Base-by-base conservation (phyloP, 768 basidiomycete species). In the Calvatia gigantea region DNA sequence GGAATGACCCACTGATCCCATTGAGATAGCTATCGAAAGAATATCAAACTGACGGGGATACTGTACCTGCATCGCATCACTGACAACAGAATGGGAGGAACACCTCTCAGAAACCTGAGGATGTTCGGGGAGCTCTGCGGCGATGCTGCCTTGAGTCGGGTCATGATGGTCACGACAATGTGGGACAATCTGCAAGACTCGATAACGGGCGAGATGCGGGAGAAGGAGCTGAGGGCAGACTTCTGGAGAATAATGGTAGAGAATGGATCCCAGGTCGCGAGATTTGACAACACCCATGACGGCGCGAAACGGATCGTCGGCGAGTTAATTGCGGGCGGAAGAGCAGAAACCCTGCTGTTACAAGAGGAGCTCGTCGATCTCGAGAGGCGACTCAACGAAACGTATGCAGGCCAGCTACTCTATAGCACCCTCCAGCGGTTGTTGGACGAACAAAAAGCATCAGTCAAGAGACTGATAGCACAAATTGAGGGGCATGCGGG, bases 1-100 rank as follows among this genome's bases (percentile, higher is more conserved):
- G 6, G 6, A 17, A 6, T 29, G 14, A 33, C 19, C 2, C 28
- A 4, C n/a, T 23, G 23, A 39, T 21, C 27, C 27, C 17, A 17
- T 7, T 4, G 27, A 15, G 15, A 17, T 12, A 59, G 58, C 15
- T 60, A 60, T 27, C 9, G 45, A 9, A 31, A 29, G 6, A 45
- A 46, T 3, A 48, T 56, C n/a, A 45, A 41, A 23, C 31, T 60
- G 2, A 46, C 50, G 2, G 59, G 54, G 23, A 39, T 60, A 9
- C 28, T 60, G 4, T 60, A 56, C 27, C 54, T 60, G 12, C 55
- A 56, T 39, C 37, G 51, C 15, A 60, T 60, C 35, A 56, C 49
- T 7, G 29, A 44, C 14, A 51, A 48, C 37, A 42, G 59, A 8
- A 42, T 56, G 19, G 29, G 43, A 6, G 35, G 42, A 6, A 46